These are phyloP conservation scores for Curvularia sp. DNA, from an alignment of 2,329 filamentous ascomycete species.

Conservation along the genomic window DNA sequence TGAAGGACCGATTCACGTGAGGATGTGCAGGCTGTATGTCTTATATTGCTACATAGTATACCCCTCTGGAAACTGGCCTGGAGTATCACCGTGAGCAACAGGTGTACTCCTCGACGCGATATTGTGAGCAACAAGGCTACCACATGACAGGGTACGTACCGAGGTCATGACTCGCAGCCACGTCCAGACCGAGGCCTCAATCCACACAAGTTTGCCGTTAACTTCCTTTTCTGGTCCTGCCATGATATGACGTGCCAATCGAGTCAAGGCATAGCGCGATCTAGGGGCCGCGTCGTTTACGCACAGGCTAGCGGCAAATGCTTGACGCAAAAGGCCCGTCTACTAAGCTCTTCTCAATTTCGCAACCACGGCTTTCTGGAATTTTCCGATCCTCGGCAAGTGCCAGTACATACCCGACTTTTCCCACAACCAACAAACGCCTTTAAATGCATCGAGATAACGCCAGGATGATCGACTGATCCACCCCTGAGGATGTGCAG, in stretches of 20 bases:
- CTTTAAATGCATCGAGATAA: slow-evolving; percentile 15
- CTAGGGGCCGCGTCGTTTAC: background rate
- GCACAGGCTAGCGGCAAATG: background rate
- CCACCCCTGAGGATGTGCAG: background rate
- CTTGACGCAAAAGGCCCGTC: background rate
- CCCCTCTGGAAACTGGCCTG: no score
- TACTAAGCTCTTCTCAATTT: background rate
- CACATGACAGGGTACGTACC: background rate
- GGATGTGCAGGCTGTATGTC: background rate
- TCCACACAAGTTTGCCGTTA: background rate
- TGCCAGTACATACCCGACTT: background rate
- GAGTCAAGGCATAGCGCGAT: background rate
- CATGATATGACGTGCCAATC: background rate
- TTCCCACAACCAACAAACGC: slow-evolving; percentile 10
- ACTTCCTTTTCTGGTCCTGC: background rate
- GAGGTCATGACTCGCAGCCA: background rate
- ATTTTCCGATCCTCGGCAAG: background rate
- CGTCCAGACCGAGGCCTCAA: background rate
- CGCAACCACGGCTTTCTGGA: background rate
- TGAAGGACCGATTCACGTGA: background rate
- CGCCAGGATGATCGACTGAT: slow-evolving; percentile 2
- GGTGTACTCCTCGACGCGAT: background rate
- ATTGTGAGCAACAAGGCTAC: background rate
- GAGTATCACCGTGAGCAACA: background rate
- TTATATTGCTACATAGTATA: background rate